These are phyloP conservation scores for Mucor indicus DNA, from an alignment of 371 early-diverging fungal species.

Conservation along the genomic window DNA sequence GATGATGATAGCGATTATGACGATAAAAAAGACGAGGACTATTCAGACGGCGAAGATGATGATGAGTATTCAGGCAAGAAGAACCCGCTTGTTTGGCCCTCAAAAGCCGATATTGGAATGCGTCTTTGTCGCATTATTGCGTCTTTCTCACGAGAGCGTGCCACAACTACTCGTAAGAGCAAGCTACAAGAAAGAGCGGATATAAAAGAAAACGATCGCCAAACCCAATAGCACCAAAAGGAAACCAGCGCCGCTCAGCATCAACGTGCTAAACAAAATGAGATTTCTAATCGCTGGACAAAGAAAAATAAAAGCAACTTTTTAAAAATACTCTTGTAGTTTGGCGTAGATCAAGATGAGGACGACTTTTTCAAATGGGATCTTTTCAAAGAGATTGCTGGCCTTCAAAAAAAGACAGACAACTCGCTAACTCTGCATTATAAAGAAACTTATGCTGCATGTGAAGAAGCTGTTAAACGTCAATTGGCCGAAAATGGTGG, in stretches of 20 bases:
- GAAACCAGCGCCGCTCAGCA: slow-evolving; percentile 49
- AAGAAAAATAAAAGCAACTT: slow-evolving; percentile 72
- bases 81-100: slow-evolving; percentile 51
- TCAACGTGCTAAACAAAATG: slow-evolving; percentile 39
- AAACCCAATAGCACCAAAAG: slow-evolving; percentile 44
- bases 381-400: slow-evolving; percentile 68
- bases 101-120: slow-evolving; percentile 68
- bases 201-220: slow-evolving; percentile 21
- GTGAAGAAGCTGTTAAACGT: slow-evolving; percentile 59
- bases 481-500: slow-evolving; percentile 21
- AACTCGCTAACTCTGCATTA: slow-evolving; percentile 67
- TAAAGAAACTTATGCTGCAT: slow-evolving; percentile 52
- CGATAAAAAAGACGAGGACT: slow-evolving; percentile 8
- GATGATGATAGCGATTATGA: slow-evolving; percentile 18
- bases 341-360: slow-evolving; percentile 56
- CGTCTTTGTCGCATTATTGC: slow-evolving; percentile 67
- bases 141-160: slow-evolving; percentile 58
- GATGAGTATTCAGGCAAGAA: not conserved
- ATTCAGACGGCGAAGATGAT: slow-evolving; percentile 26
- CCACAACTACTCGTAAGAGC: slow-evolving; percentile 34
- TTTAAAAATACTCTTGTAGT: slow-evolving; percentile 64
- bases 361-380: slow-evolving; percentile 54
- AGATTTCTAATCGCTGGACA: slow-evolving; percentile 60
- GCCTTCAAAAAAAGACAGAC: slow-evolving; percentile 66
- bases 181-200: slow-evolving; percentile 41